Conservation (phyloP, 768 basidiomycete genomes). For the Gymnopilus dilepis region DNA sequence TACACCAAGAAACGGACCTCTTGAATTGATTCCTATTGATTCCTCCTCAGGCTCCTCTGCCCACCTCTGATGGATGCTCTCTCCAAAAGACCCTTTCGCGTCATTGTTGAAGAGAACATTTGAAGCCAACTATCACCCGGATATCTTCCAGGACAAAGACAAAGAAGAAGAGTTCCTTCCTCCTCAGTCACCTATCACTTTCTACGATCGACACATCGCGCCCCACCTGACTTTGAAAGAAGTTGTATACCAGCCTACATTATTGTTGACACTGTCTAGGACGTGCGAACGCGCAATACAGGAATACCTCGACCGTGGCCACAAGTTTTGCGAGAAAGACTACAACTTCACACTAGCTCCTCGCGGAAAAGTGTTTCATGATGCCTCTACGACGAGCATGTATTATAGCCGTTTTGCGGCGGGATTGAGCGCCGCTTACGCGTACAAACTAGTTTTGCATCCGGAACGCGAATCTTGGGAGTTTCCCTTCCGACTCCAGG, state of each 20-base stretch:
- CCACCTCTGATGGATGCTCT: no score
- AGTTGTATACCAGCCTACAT: background rate
- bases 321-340: background rate
- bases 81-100: no score
- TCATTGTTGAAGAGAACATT: no score
- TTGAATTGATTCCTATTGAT: no score
- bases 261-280: background rate
- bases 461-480: background rate
- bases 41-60: no score
- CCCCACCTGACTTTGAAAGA: constrained; percentile 4
- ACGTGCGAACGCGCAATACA: background rate
- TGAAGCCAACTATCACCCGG: no score
- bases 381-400: background rate
- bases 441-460: background rate
- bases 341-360: background rate
- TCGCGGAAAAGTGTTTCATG: background rate
- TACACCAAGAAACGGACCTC: no score
- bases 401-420: background rate
- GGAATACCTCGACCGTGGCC: background rate
- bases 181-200: no score
- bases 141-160: no score
- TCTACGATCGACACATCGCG: constrained; percentile 9
- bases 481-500: background rate
- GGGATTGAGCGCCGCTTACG: background rate
- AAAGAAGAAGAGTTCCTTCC: no score